Percentiles rank a stretch among this genome's conserved stretches.
These are phyloP conservation scores for Septoria petroselini DNA, from an alignment of 2,329 filamentous ascomycete genomes.

Conservation along the genomic window DNA sequence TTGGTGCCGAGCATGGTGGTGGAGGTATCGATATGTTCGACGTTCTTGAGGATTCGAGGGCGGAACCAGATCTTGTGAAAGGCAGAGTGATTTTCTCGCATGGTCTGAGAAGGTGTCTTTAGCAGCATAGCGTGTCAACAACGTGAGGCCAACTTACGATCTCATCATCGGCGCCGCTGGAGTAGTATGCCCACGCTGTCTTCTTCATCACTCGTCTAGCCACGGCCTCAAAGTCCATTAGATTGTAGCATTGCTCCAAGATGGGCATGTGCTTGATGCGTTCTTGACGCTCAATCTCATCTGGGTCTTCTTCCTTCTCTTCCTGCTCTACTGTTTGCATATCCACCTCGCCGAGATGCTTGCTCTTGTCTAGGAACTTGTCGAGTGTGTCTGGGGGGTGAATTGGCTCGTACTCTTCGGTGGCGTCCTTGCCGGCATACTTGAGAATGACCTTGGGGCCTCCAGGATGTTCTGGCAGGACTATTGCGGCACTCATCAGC, in stretches of 20 bases:
- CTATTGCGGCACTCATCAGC: conserved; percentile 13
- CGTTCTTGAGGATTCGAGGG: conserved; percentile 81
- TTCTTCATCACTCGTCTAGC: conserved; percentile 91
- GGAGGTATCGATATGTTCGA: conserved; percentile 78
- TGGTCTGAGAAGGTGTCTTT: conserved; percentile 55
- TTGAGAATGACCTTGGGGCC: conserved; percentile 92
- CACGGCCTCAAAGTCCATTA: conserved; percentile 94
- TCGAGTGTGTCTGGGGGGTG: conserved; percentile 82
- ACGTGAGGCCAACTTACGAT: conserved; percentile 6
- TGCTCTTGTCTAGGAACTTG: conserved; percentile 75
- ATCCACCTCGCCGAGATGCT: conserved; percentile 86
- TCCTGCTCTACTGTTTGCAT: conserved; percentile 73
- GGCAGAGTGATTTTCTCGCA: conserved; percentile 75
- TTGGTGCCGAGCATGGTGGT: conserved; percentile 94
- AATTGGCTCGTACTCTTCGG: conserved; percentile 86
- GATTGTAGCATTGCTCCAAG: conserved; percentile 84
- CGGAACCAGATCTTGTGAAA: conserved; percentile 99
- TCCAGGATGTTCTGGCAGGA: conserved; percentile 67
- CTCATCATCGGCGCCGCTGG: conserved; percentile 76
- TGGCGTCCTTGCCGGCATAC: conserved; percentile 93
- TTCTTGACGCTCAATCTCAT: conserved; percentile 71
- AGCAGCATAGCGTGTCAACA: not conserved
- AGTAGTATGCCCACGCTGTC: conserved; percentile 97
- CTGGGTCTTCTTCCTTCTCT: conserved; percentile 64
- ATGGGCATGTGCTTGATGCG: conserved; percentile 67